These are phyloP conservation scores for Mrakia gelida DNA, from an alignment of 768 basidiomycete species.

Conservation along the genomic window DNA sequence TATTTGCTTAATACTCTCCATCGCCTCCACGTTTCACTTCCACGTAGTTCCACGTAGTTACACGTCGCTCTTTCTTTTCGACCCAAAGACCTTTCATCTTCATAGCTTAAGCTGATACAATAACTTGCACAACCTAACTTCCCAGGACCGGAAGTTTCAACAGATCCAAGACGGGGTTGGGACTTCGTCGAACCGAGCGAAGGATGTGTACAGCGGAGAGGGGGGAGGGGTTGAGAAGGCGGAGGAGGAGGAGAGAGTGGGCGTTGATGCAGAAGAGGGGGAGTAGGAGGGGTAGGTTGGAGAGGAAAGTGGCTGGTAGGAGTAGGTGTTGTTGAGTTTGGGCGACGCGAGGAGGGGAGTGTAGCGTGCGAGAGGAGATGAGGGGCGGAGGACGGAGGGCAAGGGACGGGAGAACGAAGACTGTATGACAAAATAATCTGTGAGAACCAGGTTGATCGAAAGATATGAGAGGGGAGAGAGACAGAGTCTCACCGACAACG, in stretches of 20 bases:
- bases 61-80: too few species aligned
- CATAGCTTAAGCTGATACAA: too few species aligned
- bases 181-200: background rate
- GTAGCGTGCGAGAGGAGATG: background rate
- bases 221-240: background rate
- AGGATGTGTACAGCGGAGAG: background rate
- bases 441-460: background rate
- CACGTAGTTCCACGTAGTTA: too few species aligned
- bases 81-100: too few species aligned
- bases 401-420: background rate
- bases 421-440: background rate
- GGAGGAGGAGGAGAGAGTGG: background rate
- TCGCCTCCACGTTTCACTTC: too few species aligned
- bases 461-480: background rate
- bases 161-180: background rate
- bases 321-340: background rate
- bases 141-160: too few species aligned
- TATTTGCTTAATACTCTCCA: too few species aligned
- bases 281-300: background rate
- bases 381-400: conserved; percentile 3
- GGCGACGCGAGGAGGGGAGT: background rate
- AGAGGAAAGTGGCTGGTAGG: background rate
- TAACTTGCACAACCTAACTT: too few species aligned
- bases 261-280: background rate
- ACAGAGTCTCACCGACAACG: background rate